Evolutionary conservation across 495 filamentous ascomycete genomes (phyloP).

Genomic region (Aspergillus bertholletiae): DNA sequence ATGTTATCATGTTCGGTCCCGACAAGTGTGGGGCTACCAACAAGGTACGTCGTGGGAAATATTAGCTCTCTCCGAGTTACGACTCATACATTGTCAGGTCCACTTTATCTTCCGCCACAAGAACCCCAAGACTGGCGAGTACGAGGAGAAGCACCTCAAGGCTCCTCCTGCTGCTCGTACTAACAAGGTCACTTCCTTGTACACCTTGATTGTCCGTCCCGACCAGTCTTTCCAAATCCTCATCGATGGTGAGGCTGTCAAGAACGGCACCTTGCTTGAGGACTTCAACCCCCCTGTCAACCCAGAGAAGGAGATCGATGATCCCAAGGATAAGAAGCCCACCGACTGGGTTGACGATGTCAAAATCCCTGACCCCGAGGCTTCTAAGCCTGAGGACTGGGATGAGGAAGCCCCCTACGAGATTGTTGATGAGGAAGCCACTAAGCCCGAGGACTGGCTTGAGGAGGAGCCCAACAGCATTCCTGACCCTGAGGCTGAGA

Average conservation of each 20-base stretch:
- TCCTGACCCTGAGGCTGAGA: constrained; percentile 94
- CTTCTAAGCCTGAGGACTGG: constrained; percentile 97
- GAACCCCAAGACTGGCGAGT: constrained; percentile 99
- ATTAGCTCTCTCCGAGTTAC: background rate
- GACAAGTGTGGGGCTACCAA: constrained; percentile 99
- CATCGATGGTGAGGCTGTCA: constrained; percentile 79
- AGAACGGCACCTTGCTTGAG: constrained; percentile 88
- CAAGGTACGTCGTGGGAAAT: constrained; percentile 58
- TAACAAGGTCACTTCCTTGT: constrained; percentile 85
- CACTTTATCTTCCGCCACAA: constrained; percentile 99
- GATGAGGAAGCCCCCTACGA: constrained; percentile 97
- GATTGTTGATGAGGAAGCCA: constrained; percentile 90
- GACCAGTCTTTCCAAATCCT: constrained; percentile 93
- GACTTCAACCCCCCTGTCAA: constrained; percentile 93
- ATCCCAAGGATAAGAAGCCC: constrained; percentile 93
- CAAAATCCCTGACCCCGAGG: constrained; percentile 86
- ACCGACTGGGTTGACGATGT: constrained; percentile 92
- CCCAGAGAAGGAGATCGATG: constrained; percentile 93
- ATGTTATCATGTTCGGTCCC: constrained; percentile 99
- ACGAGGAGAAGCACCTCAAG: constrained; percentile 98
- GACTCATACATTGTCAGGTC: constrained; percentile 48
- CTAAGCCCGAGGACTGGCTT: constrained; percentile 93
- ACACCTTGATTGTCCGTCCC: constrained; percentile 92
- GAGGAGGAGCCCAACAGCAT: constrained; percentile 83
- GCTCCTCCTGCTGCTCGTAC: constrained; percentile 80